Percentiles rank a stretch among this genome's conserved stretches.
These are phyloP conservation scores for Paraphaeosphaeria sporulosa DNA, from an alignment of 2,329 filamentous ascomycete species.

Conservation along the genomic window DNA sequence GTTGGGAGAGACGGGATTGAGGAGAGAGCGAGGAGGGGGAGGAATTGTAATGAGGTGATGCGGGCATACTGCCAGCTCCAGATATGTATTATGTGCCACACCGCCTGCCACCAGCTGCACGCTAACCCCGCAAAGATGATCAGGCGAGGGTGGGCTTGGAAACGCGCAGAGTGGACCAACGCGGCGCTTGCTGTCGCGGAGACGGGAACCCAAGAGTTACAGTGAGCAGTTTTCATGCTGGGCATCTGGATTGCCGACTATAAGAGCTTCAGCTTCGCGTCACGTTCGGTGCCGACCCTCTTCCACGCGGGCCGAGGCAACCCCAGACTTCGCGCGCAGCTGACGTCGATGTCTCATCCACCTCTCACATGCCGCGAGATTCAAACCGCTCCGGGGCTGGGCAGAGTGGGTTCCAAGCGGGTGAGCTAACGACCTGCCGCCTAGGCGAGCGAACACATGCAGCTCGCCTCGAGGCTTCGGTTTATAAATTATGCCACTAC, in stretches of 20 bases:
- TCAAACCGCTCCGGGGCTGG: slow-evolving; percentile 4
- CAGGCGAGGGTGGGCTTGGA: slow-evolving; percentile 3
- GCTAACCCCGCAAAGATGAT: slow-evolving; percentile 35
- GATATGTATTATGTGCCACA: slow-evolving; percentile 33
- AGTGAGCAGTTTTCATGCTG: background rate
- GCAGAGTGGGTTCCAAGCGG: background rate
- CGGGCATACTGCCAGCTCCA: slow-evolving; percentile 31
- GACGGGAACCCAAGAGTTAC: background rate
- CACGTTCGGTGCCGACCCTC: slow-evolving; percentile 13
- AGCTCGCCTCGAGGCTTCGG: slow-evolving; percentile 18
- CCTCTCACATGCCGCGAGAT: slow-evolving; percentile 35
- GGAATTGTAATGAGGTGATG: slow-evolving; percentile 26
- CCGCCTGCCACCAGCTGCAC: slow-evolving; percentile 27
- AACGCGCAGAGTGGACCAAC: slow-evolving; percentile 2
- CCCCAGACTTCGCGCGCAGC: slow-evolving; percentile 7
- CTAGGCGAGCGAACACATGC: slow-evolving; percentile 3
- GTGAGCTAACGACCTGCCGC: slow-evolving; percentile 2
- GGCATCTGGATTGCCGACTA: slow-evolving; percentile 24
- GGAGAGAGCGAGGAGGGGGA: slow-evolving; percentile 29
- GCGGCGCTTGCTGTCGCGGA: slow-evolving; percentile 1
- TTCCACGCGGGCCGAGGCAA: slow-evolving; percentile 10
- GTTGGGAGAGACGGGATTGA: slow-evolving; percentile 59
- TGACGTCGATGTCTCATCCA: slow-evolving; percentile 27
- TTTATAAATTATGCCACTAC: slow-evolving; percentile 15
- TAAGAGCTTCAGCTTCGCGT: slow-evolving; percentile 17